Evolutionary conservation across 1,139 yeast genomes (phyloP).

Genomic region (Pichia sp.): DNA sequence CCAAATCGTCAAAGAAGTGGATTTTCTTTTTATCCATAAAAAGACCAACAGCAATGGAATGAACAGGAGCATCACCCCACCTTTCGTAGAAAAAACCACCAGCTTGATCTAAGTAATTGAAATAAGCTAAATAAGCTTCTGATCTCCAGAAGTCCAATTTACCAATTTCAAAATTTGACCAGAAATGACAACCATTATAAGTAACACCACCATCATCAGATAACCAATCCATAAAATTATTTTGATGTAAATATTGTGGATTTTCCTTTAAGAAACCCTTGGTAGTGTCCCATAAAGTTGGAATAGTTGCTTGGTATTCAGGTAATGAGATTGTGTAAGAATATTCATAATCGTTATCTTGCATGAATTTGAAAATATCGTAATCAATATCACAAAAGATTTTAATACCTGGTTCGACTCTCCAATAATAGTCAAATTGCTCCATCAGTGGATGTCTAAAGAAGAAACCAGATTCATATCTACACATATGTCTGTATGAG

Average conservation of each 20-base stretch:
- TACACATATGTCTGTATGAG: conserved; percentile 78
- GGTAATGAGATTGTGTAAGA: conserved; percentile 79
- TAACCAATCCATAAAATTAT: conserved; percentile 68
- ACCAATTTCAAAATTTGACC: conserved; percentile 85
- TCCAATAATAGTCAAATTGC: conserved; percentile 84
- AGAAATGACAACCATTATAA: conserved; percentile 78
- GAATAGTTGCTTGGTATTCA: conserved; percentile 75
- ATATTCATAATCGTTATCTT: conserved; percentile 63
- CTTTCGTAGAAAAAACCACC: conserved; percentile 90
- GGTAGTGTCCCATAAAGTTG: conserved; percentile 75
- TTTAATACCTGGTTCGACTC: conserved; percentile 84
- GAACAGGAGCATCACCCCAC: conserved; percentile 94
- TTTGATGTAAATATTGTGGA: conserved; percentile 58
- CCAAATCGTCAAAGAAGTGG: conserved; percentile 78
- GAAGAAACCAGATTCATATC: conserved; percentile 87
- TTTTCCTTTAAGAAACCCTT: conserved; percentile 56
- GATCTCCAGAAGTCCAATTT: conserved; percentile 68
- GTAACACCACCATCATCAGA: conserved; percentile 61
- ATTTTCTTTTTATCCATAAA: conserved; percentile 59
- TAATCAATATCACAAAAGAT: conserved; percentile 75
- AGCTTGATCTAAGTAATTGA: conserved; percentile 62
- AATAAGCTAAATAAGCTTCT: conserved; percentile 61
- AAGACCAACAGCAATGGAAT: conserved; percentile 77
- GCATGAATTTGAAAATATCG: conserved; percentile 78
- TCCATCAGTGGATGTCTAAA: conserved; percentile 67